Evolutionary conservation across 805 yeast genomes (phyloP), one percentile per base, ranked within the genome.

Genomic region (Yarrowia bubula): DNA sequence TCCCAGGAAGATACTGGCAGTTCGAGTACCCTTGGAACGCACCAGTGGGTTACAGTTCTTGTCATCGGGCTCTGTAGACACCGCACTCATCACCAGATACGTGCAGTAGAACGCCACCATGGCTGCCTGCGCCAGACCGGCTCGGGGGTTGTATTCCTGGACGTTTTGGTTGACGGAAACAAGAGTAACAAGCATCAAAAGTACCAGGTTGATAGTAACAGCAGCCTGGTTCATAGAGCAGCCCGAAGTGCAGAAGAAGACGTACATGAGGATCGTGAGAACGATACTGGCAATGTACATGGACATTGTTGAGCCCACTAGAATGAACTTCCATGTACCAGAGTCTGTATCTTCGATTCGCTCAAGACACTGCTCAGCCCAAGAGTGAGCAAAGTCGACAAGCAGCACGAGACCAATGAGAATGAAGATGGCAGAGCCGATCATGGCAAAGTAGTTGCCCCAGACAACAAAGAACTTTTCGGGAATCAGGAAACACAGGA

Each of bases 381-480:
- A 95, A 70, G 93, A 93, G 76, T 95, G 98, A 4, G 99, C 98
- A 80, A 91, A 95, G 75, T 95, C 99, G 37, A 95, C 98, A 57
- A 95, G 79, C 58, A 95, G 79, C 13, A 96, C 88, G 66, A 95
- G 81, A 1, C 99, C 99, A 67, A 95, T 90, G 14, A 95, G 86
- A 41, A 93, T 83, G 77, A 95, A 95, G 4, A 92, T 72, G 2
- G 93, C 88, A 48, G 97, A 90, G 70, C 91, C 87, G 5, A 91
- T 76, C 35, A 92, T 88, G 6, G 98, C 91, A 48, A 95, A 79
- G 78, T 91, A 86, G 75, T 90, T 95, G 0, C 99, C 98, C 86
- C 96, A 95, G 71, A 88, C 81, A 14, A 92, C 83, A 75, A 88
- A 95, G 74, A 95, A 93, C 22, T 79, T 79, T 71, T 96, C 97